Percentiles rank a stretch among this genome's conserved stretches.
Conservation (phyloP, 441 rosid genomes). For the Hypseocharis bilobata region DNA sequence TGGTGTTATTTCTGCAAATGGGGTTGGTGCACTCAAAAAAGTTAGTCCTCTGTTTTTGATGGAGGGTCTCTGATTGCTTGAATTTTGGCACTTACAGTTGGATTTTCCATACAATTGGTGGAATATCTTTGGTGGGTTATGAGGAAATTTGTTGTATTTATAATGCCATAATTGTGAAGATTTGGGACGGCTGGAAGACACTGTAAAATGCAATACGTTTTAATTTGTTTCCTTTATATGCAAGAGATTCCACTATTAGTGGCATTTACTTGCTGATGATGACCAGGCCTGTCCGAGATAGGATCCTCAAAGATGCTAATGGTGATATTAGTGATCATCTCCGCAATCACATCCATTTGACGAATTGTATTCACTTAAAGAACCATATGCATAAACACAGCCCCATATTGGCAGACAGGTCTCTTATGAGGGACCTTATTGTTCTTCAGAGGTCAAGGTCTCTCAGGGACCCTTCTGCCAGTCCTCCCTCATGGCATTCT, state of each 20-base stretch:
- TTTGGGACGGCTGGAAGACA: constrained; percentile 20
- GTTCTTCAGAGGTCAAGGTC: constrained; percentile 90
- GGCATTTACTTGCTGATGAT: constrained; percentile 42
- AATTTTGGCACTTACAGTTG: constrained; percentile 22
- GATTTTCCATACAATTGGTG: constrained; percentile 11
- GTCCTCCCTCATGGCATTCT: constrained; percentile 82
- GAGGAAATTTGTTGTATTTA: constrained; percentile 8
- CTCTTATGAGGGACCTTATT: constrained; percentile 77
- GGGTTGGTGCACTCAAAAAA: constrained; percentile 16
- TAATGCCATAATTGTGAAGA: constrained; percentile 28
- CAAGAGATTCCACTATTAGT: constrained; percentile 27
- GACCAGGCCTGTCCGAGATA: constrained; percentile 67
- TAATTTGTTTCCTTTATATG: constrained; percentile 32
- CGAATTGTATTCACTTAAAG: constrained; percentile 94
- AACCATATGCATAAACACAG: constrained; percentile 97
- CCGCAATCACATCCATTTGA: constrained; percentile 82
- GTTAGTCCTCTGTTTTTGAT: constrained; percentile 23
- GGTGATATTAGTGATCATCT: constrained; percentile 86
- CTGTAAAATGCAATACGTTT: constrained; percentile 34
- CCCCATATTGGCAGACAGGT: constrained; percentile 63
- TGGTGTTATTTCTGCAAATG: constrained; percentile 14
- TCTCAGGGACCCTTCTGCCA: constrained; percentile 84
- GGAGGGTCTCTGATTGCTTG: constrained; percentile 26
- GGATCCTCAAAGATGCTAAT: constrained; percentile 83
- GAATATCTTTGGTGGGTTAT: not conserved